Base-by-base conservation (phyloP, 306 rosid species). In the Dryas octopetala region DNA sequence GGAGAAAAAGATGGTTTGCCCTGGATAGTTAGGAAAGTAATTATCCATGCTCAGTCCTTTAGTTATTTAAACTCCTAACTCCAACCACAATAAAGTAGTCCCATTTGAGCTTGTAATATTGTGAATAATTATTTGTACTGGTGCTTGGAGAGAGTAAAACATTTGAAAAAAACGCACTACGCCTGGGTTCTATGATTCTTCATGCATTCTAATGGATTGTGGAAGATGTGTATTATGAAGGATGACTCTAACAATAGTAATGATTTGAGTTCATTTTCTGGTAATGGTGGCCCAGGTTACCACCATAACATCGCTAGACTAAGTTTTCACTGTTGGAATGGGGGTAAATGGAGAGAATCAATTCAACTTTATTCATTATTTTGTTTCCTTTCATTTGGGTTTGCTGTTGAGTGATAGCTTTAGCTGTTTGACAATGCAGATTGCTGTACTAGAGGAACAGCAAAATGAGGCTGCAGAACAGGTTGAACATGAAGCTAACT, bases 371-470 rank as follows among this genome's bases (percentile, higher is more conserved):
- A 49, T 75, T 26, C 47, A 46, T 52, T 49, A 19, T 26, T 66
- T 43, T 66, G 3, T 74, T 51, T 74, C 53, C 49, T 74, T 71
- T 73, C 47, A 71, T 61, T 51, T 41, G 51, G 74, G 65, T 63
- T 65, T 51, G 28, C 7, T 51, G 55, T 79, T 76, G 38, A 16
- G 15, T 45, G 70, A 62, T 88, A 74, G 81, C 66, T 72, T 82
- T 68, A 53, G 73, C 74, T 76, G 65, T 80, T 71, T 76, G 67
- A 66, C 62, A 66, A 44, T 70, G 82, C 74, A 95, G 98, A 85
- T 95, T 86, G 97, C 98, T 68, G 83, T 90, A 63, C 86, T 92
- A 65, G 98, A 95, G 89, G 98, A 95, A 81, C 97, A 91, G 72
- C 88, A 72, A 72, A 88, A 81, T 47, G 97, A 88, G 66, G 83